Evolutionary conservation across 176 grass and related monocot genomes (phyloP), one percentile per base, ranked within the genome.

Genomic region (Olyra latifolia): DNA sequence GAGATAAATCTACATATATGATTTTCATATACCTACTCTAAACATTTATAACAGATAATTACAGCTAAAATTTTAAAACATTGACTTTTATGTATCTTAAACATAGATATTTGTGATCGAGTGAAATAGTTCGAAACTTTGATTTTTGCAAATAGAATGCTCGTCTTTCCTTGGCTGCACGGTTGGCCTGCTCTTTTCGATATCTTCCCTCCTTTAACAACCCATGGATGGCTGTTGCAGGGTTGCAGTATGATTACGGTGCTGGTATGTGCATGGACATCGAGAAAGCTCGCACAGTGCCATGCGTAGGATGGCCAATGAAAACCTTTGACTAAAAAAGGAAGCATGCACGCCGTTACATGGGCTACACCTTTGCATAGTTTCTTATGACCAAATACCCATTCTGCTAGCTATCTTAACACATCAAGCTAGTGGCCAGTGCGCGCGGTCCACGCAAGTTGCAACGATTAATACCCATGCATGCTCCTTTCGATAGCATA

Each of bases 221-320:
- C 4, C 23, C 47, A 39, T 41, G 66, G 66, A 62, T 69, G 63
- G 1, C 23, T 5, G 52, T n/a, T 17, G 22, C 55, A 24, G 22
- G 55, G 55, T 57, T 24, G 53, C 28, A 17, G 52, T 70, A 81
- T 79, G 45, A 72, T 86, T 29, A 52, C 44, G 25, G 54, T 50
- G 69, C 23, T 11, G 28, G 56, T 74, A 38, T 64, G 42, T 63
- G 74, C 86, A 66, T 72, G 49, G 67, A 29, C 39, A 76, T 54
- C 66, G 74, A 62, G 62, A 84, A 89, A 85, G 81, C 22, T 78
- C 62, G 19, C 62, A 85, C 76, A 85, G 87, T 71, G 76, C 62
- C 82, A 85, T 80, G 70, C 87, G 63, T 75, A 75, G 87, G 82
- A 70, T 58, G 87, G 68, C 62, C 44, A 16, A 39, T 14, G 10